These are phyloP conservation scores for Cladorrhinum sp. DNA, from an alignment of 2,329 filamentous ascomycete genomes.

Conservation along the genomic window DNA sequence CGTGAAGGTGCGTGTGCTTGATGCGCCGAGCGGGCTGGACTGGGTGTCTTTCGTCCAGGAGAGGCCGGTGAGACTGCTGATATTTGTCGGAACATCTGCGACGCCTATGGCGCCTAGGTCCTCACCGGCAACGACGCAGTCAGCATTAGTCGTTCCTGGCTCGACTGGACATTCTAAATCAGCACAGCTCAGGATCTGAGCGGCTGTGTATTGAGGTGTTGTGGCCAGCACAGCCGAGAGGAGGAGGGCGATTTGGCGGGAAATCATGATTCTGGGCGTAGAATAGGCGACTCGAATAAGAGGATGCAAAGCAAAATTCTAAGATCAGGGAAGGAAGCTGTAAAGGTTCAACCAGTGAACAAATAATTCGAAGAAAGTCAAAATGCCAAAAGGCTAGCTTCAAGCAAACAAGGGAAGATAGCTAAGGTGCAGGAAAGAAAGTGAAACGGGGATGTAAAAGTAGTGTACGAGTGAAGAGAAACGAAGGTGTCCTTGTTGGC, in stretches of 20 bases:
- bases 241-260: background rate
- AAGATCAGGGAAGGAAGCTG: background rate
- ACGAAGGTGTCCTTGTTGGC: too few species aligned
- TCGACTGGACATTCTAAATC: slow-evolving; percentile 14
- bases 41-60: slow-evolving; percentile 11
- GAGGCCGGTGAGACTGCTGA: background rate
- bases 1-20: background rate
- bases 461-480: too few species aligned
- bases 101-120: slow-evolving; percentile 1
- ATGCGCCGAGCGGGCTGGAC: background rate
- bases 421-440: too few species aligned
- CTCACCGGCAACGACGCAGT: slow-evolving; percentile 7
- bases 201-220: background rate
- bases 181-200: slow-evolving; percentile 14
- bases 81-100: background rate
- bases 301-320: background rate
- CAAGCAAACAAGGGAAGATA: too few species aligned
- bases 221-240: slow-evolving; percentile 6
- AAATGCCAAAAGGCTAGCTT: too few species aligned
- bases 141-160: background rate
- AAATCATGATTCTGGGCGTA: background rate
- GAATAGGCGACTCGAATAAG: background rate
- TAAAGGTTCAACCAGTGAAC: background rate
- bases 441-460: too few species aligned
- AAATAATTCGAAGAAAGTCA: background rate